These are phyloP conservation scores for Knufia fluminis DNA, from an alignment of 2,329 filamentous ascomycete species.

Conservation along the genomic window DNA sequence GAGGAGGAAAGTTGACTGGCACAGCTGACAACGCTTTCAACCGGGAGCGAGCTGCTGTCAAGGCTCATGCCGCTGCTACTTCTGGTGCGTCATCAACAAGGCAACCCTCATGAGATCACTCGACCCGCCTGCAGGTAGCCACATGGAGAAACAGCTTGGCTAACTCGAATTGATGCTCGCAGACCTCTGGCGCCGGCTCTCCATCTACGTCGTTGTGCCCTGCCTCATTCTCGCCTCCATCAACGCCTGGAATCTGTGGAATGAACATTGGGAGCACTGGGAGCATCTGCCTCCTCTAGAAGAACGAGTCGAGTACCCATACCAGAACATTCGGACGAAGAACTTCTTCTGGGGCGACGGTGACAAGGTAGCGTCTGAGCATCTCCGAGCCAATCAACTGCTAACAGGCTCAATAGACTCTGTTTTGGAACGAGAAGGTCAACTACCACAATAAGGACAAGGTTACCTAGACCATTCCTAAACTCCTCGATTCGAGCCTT, in stretches of 20 bases:
- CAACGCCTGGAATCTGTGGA: conserved; percentile 89
- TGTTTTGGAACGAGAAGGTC: conserved; percentile 83
- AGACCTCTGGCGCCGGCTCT: conserved; percentile 9
- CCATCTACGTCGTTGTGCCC: conserved; percentile 53
- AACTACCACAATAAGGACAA: conserved; percentile 97
- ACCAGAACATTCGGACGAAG: conserved; percentile 96
- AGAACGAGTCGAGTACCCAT: conserved; percentile 87
- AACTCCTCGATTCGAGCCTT: conserved; percentile 12
- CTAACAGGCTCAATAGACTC: conserved; percentile 12
- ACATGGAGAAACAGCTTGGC: too few relatives aligned
- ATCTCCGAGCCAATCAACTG: too few relatives aligned
- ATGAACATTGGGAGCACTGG: conserved; percentile 96
- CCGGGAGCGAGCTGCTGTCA: conserved; percentile 80
- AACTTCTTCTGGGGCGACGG: conserved; percentile 93
- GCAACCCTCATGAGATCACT: too few relatives aligned
- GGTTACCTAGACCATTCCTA: conserved; percentile 34
- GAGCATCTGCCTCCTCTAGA: conserved; percentile 74
- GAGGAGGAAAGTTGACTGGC: conserved; percentile 42
- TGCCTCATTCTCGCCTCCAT: conserved; percentile 58
- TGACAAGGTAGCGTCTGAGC: conserved; percentile 94
- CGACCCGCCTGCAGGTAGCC: too few relatives aligned
- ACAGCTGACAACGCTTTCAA: conserved; percentile 81
- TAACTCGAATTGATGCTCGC: not conserved
- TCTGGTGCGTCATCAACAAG: conserved; percentile 63
- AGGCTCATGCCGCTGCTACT: conserved; percentile 77